These are phyloP conservation scores for Trichoderma gracile DNA, from an alignment of 2,329 filamentous ascomycete species.

Conservation along the genomic window DNA sequence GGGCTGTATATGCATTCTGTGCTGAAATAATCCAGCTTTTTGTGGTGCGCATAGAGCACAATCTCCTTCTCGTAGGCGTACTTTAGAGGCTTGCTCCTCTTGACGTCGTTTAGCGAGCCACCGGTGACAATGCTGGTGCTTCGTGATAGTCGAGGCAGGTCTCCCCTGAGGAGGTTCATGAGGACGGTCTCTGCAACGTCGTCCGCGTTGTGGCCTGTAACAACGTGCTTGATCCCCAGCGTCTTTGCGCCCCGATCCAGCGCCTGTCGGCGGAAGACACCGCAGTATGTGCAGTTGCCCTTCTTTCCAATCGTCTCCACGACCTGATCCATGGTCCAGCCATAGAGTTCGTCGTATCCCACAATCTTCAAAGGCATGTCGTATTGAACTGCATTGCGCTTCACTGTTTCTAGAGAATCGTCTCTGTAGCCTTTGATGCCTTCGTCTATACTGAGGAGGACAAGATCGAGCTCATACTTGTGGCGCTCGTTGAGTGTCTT, in stretches of 20 bases:
- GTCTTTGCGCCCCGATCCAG: constrained; percentile 88
- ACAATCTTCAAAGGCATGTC: constrained; percentile 89
- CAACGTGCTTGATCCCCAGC: constrained; percentile 85
- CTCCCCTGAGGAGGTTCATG: constrained; percentile 93
- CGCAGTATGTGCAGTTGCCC: constrained; percentile 98
- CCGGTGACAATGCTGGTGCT: constrained; percentile 89
- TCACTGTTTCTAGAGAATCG: constrained; percentile 93
- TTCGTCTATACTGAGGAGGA: constrained; percentile 91
- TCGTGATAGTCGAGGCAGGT: constrained; percentile 81
- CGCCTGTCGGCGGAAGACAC: constrained; percentile 91
- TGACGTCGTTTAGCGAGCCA: constrained; percentile 78
- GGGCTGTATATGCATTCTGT: constrained; percentile 99
- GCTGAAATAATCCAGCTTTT: constrained; percentile 95
- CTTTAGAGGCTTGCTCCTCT: constrained; percentile 93
- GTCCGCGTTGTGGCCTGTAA: constrained; percentile 96
- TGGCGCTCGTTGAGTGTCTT: constrained; percentile 93
- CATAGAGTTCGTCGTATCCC: constrained; percentile 90
- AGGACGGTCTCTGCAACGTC: constrained; percentile 96
- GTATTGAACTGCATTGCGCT: constrained; percentile 88
- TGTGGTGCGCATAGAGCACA: constrained; percentile 95
- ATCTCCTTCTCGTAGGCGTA: constrained; percentile 99
- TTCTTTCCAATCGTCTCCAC: constrained; percentile 96
- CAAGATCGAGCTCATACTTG: constrained; percentile 79
- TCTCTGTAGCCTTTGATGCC: constrained; percentile 97
- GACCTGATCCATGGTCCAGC: constrained; percentile 99